Base-by-base conservation (phyloP, 2,329 filamentous ascomycete genomes). In the Aspergillus awamori region DNA sequence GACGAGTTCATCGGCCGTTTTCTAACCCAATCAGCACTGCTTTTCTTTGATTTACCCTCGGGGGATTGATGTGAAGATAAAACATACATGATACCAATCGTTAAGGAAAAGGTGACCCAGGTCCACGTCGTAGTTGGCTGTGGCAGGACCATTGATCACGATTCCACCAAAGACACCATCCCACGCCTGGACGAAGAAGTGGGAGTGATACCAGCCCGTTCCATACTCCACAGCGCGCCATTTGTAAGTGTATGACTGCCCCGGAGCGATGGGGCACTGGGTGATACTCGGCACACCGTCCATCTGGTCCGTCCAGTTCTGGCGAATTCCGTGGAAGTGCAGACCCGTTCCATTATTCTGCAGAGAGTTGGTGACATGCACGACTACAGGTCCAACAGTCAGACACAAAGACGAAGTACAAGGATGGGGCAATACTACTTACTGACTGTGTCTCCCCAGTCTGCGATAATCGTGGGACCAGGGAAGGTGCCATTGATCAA, bases 401-500 rank as follows among this genome's bases (percentile, higher is more conserved):
- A 24, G 20, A 6, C 4, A 45, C 8, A 11, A 13, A 20, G 5
- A 15, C 6, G 7, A 22, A 11, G 8, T 22, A 24, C 4, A 8
- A 22, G 8, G 10, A 15, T 2, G 10, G 4, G 8, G 3, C 3
- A 36, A 13, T 36, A 5, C 30, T 36, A 36, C 41, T 15, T 24
- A 45, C 41, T 22, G 3, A 45, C 41, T 7, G 41, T 45, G 67
- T 88, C 86, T 38, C 86, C 86, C 86, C 86, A 88, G 73, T 87
- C 83, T 11, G 84, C 87, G 63, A 83, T 82, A 59, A 93, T 86
- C 13, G 83, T 80, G 1, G 89, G 90, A 0, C 88, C 90, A 0
- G 89, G 89, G 63, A 85, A 89, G 41, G 85, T 82, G 6, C 84
- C 85, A 70, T 90, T 89, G 70, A 91, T 79, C 38, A 90, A 79